These are phyloP conservation scores for Phlebopus sp. DNA, from an alignment of 1,284 basidiomycete species.

Conservation along the genomic window DNA sequence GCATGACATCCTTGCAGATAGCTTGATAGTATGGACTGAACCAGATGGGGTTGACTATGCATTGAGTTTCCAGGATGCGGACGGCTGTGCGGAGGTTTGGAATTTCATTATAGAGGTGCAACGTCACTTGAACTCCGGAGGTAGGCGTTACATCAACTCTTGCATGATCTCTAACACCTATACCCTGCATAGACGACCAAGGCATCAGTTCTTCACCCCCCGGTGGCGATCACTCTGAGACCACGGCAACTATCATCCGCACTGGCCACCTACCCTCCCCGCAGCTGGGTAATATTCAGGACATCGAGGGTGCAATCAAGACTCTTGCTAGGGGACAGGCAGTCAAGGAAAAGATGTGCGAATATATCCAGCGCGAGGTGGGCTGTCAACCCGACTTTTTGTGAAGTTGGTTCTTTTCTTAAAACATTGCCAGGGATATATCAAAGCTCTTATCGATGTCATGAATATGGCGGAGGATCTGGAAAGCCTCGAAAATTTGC, in stretches of 20 bases:
- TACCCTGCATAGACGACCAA: conserved; percentile 42
- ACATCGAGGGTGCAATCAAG: conserved; percentile 78
- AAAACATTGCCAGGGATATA: conserved; percentile 65
- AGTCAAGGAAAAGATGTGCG: conserved; percentile 78
- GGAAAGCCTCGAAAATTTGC: conserved; percentile 86
- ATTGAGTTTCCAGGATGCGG: conserved; percentile 94
- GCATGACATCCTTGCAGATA: conserved; percentile 55
- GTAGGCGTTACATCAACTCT: conserved; percentile 39
- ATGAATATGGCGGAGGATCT: conserved; percentile 89
- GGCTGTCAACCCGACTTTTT: conserved; percentile 24
- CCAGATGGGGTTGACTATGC: conserved; percentile 94
- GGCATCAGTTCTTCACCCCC: conserved; percentile 56
- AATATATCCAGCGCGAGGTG: conserved; percentile 78
- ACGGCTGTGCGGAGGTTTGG: conserved; percentile 97
- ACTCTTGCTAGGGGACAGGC: conserved; percentile 59
- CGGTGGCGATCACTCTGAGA: conserved; percentile 54
- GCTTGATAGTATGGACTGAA: conserved; percentile 99
- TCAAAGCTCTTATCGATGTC: conserved; percentile 83
- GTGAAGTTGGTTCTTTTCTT: conserved; percentile 3
- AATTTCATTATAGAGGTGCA: conserved; percentile 97
- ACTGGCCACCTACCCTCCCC: conserved; percentile 71
- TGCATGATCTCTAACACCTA: conserved; percentile 12
- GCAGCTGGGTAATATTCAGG: conserved; percentile 66
- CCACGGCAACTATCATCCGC: conserved; percentile 61
- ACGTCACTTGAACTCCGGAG: conserved; percentile 67